Evolutionary conservation across 768 basidiomycete genomes (phyloP).

Genomic region (Russula vinacea): DNA sequence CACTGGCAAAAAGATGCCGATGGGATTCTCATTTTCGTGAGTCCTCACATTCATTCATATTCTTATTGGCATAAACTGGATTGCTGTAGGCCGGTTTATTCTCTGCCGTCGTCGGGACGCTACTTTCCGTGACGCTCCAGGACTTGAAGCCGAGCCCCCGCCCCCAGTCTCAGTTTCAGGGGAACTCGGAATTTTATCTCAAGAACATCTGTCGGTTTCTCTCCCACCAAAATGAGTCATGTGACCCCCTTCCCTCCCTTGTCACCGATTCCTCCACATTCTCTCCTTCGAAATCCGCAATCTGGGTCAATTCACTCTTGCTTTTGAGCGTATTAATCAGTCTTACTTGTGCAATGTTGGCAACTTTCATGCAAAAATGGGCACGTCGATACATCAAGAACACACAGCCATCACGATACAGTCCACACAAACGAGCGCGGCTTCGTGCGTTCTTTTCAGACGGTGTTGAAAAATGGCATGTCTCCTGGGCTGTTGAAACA

Average conservation of each 20-base stretch:
- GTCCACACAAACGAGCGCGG: constrained; percentile 10
- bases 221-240: background rate
- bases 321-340: constrained; percentile 12
- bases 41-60: background rate
- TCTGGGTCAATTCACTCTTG: constrained; percentile 18
- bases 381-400: constrained; percentile 16
- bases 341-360: constrained; percentile 9
- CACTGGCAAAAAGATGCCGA: constrained; percentile 27
- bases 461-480: background rate
- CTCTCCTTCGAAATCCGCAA: constrained; percentile 1
- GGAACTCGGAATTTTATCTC: background rate
- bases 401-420: background rate
- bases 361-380: constrained; percentile 19
- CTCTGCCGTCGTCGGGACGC: constrained; percentile 24
- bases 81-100: constrained; percentile 23
- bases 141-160: constrained; percentile 8
- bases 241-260: background rate
- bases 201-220: background rate
- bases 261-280: background rate
- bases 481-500: background rate
- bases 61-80: background rate
- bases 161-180: background rate
- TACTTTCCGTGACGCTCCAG: constrained; percentile 18
- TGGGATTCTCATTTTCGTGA: constrained; percentile 27
- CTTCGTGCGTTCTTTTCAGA: constrained; percentile 15